A percentile compares a stretch with the other conserved stretches of the same genome.
Evolutionary conservation across 1,284 basidiomycete species (phyloP).

Genomic region (Cronartium quercuum): DNA sequence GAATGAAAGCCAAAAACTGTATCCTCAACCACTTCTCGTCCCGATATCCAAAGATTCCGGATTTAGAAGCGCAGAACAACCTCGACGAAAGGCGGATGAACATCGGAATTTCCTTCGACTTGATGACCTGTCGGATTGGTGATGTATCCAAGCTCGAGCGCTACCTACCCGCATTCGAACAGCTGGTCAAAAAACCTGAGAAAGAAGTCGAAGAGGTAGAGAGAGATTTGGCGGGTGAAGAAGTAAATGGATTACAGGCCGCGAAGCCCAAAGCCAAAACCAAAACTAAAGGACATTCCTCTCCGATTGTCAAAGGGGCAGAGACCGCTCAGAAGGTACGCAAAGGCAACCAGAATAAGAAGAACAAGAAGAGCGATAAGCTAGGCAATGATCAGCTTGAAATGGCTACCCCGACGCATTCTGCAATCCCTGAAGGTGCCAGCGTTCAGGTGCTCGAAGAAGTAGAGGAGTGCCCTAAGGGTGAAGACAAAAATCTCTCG

Average conservation of each 20-base stretch:
- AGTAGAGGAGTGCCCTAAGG: no score
- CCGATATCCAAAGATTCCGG: slow-evolving; percentile 80
- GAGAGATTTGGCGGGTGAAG: not conserved
- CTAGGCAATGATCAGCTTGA: no score
- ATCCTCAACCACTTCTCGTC: slow-evolving; percentile 93
- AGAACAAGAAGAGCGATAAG: not conserved
- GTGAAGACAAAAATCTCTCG: no score
- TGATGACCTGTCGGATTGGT: slow-evolving; percentile 63
- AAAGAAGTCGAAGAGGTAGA: not conserved
- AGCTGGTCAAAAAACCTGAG: slow-evolving; percentile 54
- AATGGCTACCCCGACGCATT: no score
- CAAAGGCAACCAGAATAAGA: not conserved
- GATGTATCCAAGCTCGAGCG: slow-evolving; percentile 73
- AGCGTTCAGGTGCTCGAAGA: no score
- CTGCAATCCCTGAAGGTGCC: no score
- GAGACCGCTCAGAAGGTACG: not conserved
- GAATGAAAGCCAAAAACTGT: slow-evolving; percentile 71
- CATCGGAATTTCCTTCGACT: slow-evolving; percentile 74
- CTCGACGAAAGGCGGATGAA: slow-evolving; percentile 40
- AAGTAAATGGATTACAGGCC: not conserved
- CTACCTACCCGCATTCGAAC: slow-evolving; percentile 66
- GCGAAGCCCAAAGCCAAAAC: not conserved
- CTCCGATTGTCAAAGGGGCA: not conserved
- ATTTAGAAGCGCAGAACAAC: slow-evolving; percentile 45
- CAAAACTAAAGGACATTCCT: not conserved